phyloP scores from a whole-genome alignment of 306 rosid species.

The Rubus idaeus region DNA sequence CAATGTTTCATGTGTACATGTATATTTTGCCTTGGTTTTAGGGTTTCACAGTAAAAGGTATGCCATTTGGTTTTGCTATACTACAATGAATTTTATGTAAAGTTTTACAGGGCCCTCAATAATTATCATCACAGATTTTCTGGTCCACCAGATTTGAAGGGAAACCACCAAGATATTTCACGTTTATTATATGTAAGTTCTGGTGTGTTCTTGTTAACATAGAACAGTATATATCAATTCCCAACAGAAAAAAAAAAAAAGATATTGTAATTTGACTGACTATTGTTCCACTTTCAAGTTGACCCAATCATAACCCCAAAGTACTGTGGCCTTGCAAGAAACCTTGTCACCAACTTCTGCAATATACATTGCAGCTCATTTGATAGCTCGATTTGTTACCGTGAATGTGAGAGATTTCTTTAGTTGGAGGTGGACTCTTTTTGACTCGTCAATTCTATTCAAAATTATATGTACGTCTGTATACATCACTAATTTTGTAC shows the following conservation, averaged over 20 bases:
- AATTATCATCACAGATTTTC: slow-evolving; percentile 18
- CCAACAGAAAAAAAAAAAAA: background rate
- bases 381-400: no score
- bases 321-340: slow-evolving; percentile 35
- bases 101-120: slow-evolving; percentile 17
- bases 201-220: background rate
- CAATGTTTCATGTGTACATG: background rate
- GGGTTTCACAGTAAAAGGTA: slow-evolving; percentile 1
- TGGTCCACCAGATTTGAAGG: slow-evolving; percentile 25
- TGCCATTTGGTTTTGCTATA: slow-evolving; percentile 24
- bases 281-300: slow-evolving; percentile 45
- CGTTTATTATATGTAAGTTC: background rate
- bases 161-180: background rate
- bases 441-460: no score
- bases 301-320: slow-evolving; percentile 41
- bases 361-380: background rate
- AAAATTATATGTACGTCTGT: no score
- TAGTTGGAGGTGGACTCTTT: no score
- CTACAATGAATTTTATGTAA: slow-evolving; percentile 35
- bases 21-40: background rate
- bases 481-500: no score
- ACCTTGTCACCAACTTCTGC: slow-evolving; percentile 10
- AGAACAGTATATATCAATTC: background rate
- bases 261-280: slow-evolving; percentile 13
- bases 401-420: no score